A percentile compares a stretch with the other conserved stretches of the same genome.
Conservation (phyloP, 2,329 filamentous ascomycete genomes). For the Thielaviopsis ethacetica region DNA sequence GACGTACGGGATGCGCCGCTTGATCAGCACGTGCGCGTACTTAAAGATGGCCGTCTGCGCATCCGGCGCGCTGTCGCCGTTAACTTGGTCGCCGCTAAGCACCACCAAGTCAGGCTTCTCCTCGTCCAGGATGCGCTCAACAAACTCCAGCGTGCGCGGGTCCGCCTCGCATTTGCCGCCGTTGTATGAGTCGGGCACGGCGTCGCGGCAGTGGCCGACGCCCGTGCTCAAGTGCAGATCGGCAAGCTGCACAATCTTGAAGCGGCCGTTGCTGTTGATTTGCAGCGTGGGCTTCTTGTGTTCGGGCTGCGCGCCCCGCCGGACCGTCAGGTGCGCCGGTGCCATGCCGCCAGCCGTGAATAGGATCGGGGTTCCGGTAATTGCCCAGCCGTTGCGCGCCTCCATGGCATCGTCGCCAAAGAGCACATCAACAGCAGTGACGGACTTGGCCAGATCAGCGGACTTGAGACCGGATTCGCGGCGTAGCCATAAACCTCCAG, state of each 20-base stretch:
- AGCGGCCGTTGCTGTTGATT: conserved; percentile 76
- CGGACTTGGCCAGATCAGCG: conserved; percentile 55
- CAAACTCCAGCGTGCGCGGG: conserved; percentile 77
- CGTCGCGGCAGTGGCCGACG: conserved; percentile 68
- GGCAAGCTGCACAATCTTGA: conserved; percentile 95
- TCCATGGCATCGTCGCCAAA: conserved; percentile 88
- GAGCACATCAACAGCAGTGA: conserved; percentile 72
- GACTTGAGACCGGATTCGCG: conserved; percentile 54
- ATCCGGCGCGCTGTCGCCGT: conserved; percentile 83
- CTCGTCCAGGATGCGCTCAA: conserved; percentile 67
- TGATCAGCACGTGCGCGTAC: conserved; percentile 66
- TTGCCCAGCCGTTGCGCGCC: conserved; percentile 68
- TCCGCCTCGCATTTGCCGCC: conserved; percentile 80
- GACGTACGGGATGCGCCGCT: conserved; percentile 80
- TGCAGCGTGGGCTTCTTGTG: conserved; percentile 52
- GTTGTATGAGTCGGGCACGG: conserved; percentile 57
- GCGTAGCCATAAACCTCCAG: conserved; percentile 69
- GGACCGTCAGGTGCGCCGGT: conserved; percentile 61
- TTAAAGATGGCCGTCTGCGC: conserved; percentile 91
- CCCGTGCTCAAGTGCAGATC: conserved; percentile 90
- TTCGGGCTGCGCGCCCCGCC: conserved; percentile 37
- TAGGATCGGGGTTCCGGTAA: conserved; percentile 58
- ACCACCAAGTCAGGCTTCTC: conserved; percentile 90
- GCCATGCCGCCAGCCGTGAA: conserved; percentile 47
- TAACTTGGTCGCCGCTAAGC: conserved; percentile 85